Percentiles rank a stretch among this genome's conserved stretches.
Evolutionary conservation across 2,329 filamentous ascomycete genomes (phyloP).

Genomic region (Myrmaecium sp.): DNA sequence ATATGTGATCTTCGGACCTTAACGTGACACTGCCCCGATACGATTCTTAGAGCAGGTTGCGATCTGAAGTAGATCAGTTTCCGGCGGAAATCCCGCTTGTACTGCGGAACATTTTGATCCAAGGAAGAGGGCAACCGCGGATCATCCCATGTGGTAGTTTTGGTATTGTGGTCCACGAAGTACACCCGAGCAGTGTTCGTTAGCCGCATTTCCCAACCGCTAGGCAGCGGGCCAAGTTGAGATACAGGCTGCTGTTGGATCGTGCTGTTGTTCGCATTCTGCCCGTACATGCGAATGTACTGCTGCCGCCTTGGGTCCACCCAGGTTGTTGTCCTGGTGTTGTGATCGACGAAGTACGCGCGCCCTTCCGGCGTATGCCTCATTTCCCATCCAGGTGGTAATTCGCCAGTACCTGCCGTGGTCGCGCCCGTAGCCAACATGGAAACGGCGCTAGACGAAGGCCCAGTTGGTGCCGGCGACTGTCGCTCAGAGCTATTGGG

Average conservation of each 20-base stretch:
- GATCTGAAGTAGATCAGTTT: slow-evolving; percentile 99
- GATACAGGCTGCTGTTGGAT: slow-evolving; percentile 97
- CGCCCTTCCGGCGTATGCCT: slow-evolving; percentile 87
- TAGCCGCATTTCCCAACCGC: slow-evolving; percentile 98
- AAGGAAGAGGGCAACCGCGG: slow-evolving; percentile 86
- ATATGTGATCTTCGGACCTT: slow-evolving; percentile 94
- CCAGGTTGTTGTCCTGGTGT: slow-evolving; percentile 95
- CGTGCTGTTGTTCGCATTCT: slow-evolving; percentile 56
- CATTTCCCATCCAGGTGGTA: slow-evolving; percentile 93
- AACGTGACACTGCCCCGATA: slow-evolving; percentile 93
- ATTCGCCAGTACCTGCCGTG: slow-evolving; percentile 82
- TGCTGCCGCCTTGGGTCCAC: slow-evolving; percentile 93
- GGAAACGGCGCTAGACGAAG: slow-evolving; percentile 45
- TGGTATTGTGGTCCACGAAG: slow-evolving; percentile 98
- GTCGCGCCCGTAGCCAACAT: slow-evolving; percentile 95
- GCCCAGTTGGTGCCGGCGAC: slow-evolving; percentile 18
- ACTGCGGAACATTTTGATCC: slow-evolving; percentile 96
- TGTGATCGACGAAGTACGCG: slow-evolving; percentile 96
- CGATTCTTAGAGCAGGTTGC: slow-evolving; percentile 85
- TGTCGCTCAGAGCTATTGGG: slow-evolving; percentile 50
- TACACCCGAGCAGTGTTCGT: slow-evolving; percentile 97
- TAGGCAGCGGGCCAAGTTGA: slow-evolving; percentile 83
- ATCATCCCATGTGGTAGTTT: slow-evolving; percentile 98
- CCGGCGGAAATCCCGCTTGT: slow-evolving; percentile 95
- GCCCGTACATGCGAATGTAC: slow-evolving; percentile 96